Conservation (phyloP, 257 asterid species). For the Fraxinus cuspidata region DNA sequence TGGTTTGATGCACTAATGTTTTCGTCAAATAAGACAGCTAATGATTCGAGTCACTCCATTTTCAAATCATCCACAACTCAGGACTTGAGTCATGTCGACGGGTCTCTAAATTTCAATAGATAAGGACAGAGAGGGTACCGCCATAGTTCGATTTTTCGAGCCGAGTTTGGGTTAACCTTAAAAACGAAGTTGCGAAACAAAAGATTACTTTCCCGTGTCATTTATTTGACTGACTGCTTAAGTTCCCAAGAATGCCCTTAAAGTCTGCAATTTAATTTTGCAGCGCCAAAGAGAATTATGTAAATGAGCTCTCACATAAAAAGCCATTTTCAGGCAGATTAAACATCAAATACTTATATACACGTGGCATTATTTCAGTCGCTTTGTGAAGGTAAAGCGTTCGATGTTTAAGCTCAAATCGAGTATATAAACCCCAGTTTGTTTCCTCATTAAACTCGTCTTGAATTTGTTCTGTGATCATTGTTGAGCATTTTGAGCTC, state of each 20-base stretch:
- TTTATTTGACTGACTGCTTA: background rate
- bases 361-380: constrained; percentile 36
- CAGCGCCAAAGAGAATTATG: background rate
- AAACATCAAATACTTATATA: constrained; percentile 16
- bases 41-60: background rate
- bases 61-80: background rate
- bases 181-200: background rate
- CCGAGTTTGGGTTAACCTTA: background rate
- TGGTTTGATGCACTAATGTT: background rate
- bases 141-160: background rate
- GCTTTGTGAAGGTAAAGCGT: constrained; percentile 16
- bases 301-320: background rate
- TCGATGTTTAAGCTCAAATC: constrained; percentile 30
- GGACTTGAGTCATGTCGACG: background rate
- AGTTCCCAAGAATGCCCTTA: background rate
- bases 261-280: background rate
- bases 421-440: constrained; percentile 37
- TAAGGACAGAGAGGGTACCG: background rate
- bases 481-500: constrained; percentile 4
- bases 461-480: background rate
- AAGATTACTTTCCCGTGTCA: background rate
- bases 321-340: background rate
- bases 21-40: background rate
- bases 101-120: no score
- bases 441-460: constrained; percentile 28